Percentiles rank a stretch among this genome's conserved stretches.
These are phyloP conservation scores for Leccinum longicurvipes DNA, from an alignment of 768 basidiomycete genomes.

Conservation along the genomic window DNA sequence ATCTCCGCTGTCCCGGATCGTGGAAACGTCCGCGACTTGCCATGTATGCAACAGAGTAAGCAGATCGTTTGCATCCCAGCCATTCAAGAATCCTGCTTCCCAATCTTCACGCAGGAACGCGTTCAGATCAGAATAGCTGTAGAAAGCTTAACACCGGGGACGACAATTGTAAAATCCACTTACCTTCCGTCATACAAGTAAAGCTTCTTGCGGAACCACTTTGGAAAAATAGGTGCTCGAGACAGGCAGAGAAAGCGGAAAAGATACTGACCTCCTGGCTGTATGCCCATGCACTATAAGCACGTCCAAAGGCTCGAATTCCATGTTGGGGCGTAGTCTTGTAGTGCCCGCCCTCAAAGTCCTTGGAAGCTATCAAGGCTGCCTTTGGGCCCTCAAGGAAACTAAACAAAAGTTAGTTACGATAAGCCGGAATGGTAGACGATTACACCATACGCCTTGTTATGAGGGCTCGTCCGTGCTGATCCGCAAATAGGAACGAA, in stretches of 20 bases:
- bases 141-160: neutral
- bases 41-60: slow-evolving; percentile 49
- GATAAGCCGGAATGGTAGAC: neutral
- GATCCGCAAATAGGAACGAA: slow-evolving; percentile 47
- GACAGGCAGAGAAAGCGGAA: neutral
- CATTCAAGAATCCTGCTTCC: slow-evolving; percentile 43
- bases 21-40: slow-evolving; percentile 51
- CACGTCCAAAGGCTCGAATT: slow-evolving; percentile 55
- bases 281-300: slow-evolving; percentile 59
- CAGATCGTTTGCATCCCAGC: slow-evolving; percentile 58
- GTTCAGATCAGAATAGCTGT: slow-evolving; percentile 46
- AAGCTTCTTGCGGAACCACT: slow-evolving; percentile 56
- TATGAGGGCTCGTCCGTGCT: slow-evolving; percentile 55
- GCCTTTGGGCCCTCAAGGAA: slow-evolving; percentile 61
- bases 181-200: slow-evolving; percentile 43
- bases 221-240: neutral
- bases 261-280: slow-evolving; percentile 46
- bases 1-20: slow-evolving; percentile 42
- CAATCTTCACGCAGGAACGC: slow-evolving; percentile 49
- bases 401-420: slow-evolving; percentile 31
- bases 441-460: slow-evolving; percentile 44
- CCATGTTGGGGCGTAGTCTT: slow-evolving; percentile 45
- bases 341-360: slow-evolving; percentile 55
- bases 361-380: slow-evolving; percentile 50
- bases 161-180: slow-evolving; percentile 9